phyloP scores from a whole-genome alignment of 2,329 filamentous ascomycete species.

The Colletotrichum theobromicola region DNA sequence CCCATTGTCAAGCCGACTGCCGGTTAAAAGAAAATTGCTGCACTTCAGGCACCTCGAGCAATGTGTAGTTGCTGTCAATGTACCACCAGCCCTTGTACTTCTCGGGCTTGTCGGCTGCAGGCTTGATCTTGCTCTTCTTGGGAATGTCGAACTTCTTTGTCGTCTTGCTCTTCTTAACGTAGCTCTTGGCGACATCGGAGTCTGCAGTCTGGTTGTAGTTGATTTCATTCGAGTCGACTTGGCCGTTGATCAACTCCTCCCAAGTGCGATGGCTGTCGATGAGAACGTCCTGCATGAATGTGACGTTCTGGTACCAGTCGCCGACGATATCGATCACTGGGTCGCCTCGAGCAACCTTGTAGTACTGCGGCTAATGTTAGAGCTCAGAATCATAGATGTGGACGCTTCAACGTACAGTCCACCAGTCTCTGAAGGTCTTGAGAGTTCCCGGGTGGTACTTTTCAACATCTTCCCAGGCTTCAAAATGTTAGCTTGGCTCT shows the following conservation, averaged over 20 bases:
- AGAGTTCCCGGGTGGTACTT: constrained; percentile 41
- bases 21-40: background rate
- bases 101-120: constrained; percentile 32
- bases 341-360: constrained; percentile 44
- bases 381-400: accelerated
- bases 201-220: constrained; percentile 45
- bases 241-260: constrained; percentile 42
- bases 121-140: constrained; percentile 29
- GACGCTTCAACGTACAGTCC: constrained; percentile 30
- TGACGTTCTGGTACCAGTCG: constrained; percentile 38
- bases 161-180: constrained; percentile 33
- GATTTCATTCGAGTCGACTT: constrained; percentile 40
- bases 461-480: constrained; percentile 41
- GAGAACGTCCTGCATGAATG: constrained; percentile 34
- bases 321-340: constrained; percentile 40
- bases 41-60: constrained; percentile 25
- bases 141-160: constrained; percentile 36
- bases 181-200: constrained; percentile 34
- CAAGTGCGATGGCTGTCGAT: constrained; percentile 43
- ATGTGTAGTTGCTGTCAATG: constrained; percentile 34
- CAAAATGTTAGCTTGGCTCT: background rate
- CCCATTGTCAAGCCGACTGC: background rate
- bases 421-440: constrained; percentile 42
- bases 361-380: constrained; percentile 32
- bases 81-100: constrained; percentile 44